Evolutionary conservation across 2,329 filamentous ascomycete species (phyloP).

Genomic region (Sphaerulina populicola): DNA sequence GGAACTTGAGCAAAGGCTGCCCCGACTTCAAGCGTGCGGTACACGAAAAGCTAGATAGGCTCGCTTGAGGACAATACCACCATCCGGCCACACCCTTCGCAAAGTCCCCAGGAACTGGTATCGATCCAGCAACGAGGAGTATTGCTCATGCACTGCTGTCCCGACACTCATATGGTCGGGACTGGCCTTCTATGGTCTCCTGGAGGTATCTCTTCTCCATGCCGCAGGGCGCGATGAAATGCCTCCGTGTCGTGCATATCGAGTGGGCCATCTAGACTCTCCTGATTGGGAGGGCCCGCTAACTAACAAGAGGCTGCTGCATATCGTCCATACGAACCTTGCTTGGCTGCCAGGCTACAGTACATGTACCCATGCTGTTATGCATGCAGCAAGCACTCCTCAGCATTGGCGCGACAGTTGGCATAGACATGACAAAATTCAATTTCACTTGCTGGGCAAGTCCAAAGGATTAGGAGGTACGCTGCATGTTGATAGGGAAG

Average conservation of each 20-base stretch:
- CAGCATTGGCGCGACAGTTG: not conserved
- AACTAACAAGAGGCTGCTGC: conserved; percentile 2
- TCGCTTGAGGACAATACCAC: not conserved
- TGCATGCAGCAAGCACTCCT: not conserved
- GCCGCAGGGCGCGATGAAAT: not conserved
- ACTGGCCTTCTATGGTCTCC: not conserved
- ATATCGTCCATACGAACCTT: not conserved
- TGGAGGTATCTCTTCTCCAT: not conserved
- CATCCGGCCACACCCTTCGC: not conserved
- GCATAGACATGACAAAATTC: not conserved
- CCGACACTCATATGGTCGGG: not conserved
- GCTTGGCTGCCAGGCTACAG: not conserved
- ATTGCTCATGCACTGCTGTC: not conserved
- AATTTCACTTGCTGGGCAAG: not conserved
- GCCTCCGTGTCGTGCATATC: conserved; percentile 2
- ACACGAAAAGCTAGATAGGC: not conserved
- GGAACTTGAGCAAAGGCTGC: not conserved
- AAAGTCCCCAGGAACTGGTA: not conserved
- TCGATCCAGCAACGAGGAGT: not conserved
- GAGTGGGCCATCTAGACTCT: not conserved
- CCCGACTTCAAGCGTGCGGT: not conserved
- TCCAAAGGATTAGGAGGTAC: not conserved
- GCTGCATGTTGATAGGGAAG: not conserved
- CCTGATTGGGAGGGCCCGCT: conserved; percentile 1
- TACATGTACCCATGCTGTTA: not conserved